Conservation (phyloP, 306 rosid genomes). For the Erythrophleum fordii region DNA sequence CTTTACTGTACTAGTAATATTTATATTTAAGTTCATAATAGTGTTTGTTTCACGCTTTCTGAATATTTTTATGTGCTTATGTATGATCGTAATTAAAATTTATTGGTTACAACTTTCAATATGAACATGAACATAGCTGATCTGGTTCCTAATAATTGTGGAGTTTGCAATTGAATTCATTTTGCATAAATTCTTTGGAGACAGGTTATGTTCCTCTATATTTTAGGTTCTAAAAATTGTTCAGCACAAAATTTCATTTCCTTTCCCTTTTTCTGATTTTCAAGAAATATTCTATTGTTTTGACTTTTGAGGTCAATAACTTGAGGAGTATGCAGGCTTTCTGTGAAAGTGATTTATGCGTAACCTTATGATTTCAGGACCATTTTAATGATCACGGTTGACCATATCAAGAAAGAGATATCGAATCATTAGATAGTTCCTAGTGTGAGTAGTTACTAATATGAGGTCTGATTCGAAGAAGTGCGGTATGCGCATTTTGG, state of each 20-base stretch:
- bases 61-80: not conserved
- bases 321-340: slow-evolving; percentile 5
- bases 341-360: slow-evolving; percentile 13
- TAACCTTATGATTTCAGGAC: slow-evolving; percentile 27
- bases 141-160: slow-evolving; percentile 21
- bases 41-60: slow-evolving; percentile 9
- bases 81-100: not conserved
- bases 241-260: not conserved
- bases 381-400: not conserved
- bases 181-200: not conserved
- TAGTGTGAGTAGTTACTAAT: not conserved
- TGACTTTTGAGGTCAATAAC: not conserved
- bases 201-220: slow-evolving; percentile 7
- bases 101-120: slow-evolving; percentile 7
- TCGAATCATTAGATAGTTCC: not conserved
- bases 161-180: not conserved
- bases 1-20: not conserved
- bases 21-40: slow-evolving; percentile 17
- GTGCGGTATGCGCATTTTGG: not conserved
- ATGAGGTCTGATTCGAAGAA: not conserved
- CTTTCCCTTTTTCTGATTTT: too few species aligned
- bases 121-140: not conserved
- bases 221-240: not conserved
- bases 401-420: slow-evolving; percentile 5
- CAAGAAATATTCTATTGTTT: too few species aligned